Evolutionary conservation across 495 filamentous ascomycete genomes (phyloP).

Genomic region (Trichoderma gamsii): DNA sequence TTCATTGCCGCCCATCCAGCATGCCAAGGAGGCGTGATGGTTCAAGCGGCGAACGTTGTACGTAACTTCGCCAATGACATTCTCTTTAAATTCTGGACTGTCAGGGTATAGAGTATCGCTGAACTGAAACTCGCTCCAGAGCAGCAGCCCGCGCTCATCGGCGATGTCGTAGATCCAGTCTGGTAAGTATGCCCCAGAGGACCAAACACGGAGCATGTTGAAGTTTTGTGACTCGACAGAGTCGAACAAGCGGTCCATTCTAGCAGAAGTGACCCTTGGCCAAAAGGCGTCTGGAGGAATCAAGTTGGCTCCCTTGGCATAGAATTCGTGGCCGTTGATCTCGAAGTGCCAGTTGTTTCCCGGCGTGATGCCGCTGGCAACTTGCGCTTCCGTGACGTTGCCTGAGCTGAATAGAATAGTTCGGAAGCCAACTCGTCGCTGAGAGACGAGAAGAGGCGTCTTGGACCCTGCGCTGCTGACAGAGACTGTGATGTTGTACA

Average conservation of each 20-base stretch:
- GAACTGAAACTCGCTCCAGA: constrained; percentile 67
- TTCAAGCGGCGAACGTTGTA: constrained; percentile 63
- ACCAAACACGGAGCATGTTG: constrained; percentile 68
- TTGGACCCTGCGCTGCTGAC: constrained; percentile 33
- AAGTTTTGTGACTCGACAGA: constrained; percentile 54
- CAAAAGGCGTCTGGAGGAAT: constrained; percentile 64
- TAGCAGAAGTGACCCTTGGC: constrained; percentile 52
- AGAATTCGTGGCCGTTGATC: constrained; percentile 62
- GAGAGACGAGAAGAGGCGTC: constrained; percentile 43
- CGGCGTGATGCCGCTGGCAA: constrained; percentile 43
- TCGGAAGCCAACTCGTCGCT: constrained; percentile 52
- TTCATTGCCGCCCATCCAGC: constrained; percentile 65
- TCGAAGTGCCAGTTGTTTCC: constrained; percentile 66
- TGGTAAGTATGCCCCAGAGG: constrained; percentile 56
- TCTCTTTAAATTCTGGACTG: constrained; percentile 50
- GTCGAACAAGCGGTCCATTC: constrained; percentile 51
- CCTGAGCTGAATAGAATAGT: constrained; percentile 62
- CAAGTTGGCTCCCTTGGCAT: constrained; percentile 61
- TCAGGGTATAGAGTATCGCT: constrained; percentile 59
- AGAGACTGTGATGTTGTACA: constrained; percentile 55
- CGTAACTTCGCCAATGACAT: constrained; percentile 51
- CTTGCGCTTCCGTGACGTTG: constrained; percentile 52
- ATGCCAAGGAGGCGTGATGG: constrained; percentile 59
- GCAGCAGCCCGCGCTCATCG: constrained; percentile 57
- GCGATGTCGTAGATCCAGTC: constrained; percentile 66